A percentile compares a stretch with the other conserved stretches of the same genome.
These are phyloP conservation scores for Skeletonema costatum DNA, from an alignment of 108 stramenopile species.

Conservation along the genomic window DNA sequence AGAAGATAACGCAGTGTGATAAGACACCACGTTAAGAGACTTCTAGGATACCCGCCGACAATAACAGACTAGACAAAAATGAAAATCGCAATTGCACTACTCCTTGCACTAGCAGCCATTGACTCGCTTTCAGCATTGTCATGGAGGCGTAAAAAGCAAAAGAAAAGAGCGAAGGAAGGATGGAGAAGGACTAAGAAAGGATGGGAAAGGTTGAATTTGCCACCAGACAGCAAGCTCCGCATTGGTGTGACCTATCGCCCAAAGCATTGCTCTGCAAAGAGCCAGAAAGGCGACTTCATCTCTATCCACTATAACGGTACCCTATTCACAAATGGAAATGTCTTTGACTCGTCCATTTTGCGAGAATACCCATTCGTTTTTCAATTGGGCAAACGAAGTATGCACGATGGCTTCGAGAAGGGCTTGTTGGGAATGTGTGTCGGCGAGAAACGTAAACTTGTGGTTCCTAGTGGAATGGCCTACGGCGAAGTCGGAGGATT, in stretches of 20 bases:
- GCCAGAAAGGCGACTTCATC: conserved; percentile 37
- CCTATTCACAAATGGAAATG: conserved; percentile 37
- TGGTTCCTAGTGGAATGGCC: conserved; percentile 86
- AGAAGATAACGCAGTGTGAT: too few relatives aligned
- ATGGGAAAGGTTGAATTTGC: conserved; percentile 23
- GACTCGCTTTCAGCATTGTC: not conserved
- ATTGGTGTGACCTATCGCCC: conserved; percentile 33
- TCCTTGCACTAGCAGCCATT: not conserved
- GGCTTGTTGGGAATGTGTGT: conserved; percentile 86
- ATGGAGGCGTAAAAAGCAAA: conserved; percentile 1
- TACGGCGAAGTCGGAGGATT: conserved; percentile 69
- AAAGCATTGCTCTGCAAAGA: conserved; percentile 15
- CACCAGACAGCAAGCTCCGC: conserved; percentile 11
- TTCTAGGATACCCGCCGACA: too few relatives aligned
- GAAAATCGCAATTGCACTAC: not conserved
- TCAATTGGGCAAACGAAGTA: conserved; percentile 32
- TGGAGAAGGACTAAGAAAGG: conserved; percentile 20
- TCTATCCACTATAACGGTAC: conserved; percentile 51
- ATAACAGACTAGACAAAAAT: too few relatives aligned
- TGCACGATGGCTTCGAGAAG: conserved; percentile 74
- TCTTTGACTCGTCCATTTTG: conserved; percentile 44
- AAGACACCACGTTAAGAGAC: too few relatives aligned
- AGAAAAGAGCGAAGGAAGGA: conserved; percentile 26
- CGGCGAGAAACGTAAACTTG: conserved; percentile 81
- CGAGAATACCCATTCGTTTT: conserved; percentile 43